Percentiles rank a stretch among this genome's conserved stretches.
These are phyloP conservation scores for Hanseniaspora singularis DNA, from an alignment of 805 yeast species.

Conservation along the genomic window DNA sequence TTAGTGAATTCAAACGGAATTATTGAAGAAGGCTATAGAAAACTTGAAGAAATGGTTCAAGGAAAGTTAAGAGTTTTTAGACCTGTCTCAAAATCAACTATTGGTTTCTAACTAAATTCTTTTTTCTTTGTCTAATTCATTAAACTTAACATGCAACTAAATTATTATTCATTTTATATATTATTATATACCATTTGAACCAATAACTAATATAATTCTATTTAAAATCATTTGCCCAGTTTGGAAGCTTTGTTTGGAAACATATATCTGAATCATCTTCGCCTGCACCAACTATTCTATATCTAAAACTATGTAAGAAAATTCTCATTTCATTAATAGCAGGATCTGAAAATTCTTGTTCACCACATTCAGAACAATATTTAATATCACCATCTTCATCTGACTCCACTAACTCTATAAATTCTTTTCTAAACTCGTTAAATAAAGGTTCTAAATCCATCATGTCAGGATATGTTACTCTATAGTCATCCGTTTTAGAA, in stretches of 20 bases:
- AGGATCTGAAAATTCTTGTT: conserved; percentile 22
- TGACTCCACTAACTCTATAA: conserved; percentile 29
- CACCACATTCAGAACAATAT: conserved; percentile 24
- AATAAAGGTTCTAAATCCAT: conserved; percentile 18
- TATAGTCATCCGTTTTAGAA: conserved; percentile 5
- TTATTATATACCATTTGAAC: background rate
- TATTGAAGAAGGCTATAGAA: conserved; percentile 50
- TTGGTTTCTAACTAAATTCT: conserved; percentile 60
- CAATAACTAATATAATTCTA: background rate
- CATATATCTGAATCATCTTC: conserved; percentile 21
- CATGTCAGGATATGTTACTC: conserved; percentile 18
- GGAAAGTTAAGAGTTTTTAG: conserved; percentile 77
- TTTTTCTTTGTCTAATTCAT: background rate
- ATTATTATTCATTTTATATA: too few species aligned
- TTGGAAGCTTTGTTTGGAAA: conserved; percentile 36
- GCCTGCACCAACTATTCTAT: conserved; percentile 24
- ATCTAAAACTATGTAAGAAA: conserved; percentile 30
- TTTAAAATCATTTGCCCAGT: conserved; percentile 32
- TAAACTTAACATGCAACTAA: background rate
- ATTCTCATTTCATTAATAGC: conserved; percentile 24
- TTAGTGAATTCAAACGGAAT: conserved; percentile 41
- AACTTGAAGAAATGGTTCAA: conserved; percentile 56
- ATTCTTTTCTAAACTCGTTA: conserved; percentile 20
- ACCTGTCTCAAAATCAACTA: conserved; percentile 56
- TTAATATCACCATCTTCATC: conserved; percentile 19